phyloP scores from a whole-genome alignment of 2,329 filamentous ascomycete genomes.

The Ophiosphaerella herpotricha region DNA sequence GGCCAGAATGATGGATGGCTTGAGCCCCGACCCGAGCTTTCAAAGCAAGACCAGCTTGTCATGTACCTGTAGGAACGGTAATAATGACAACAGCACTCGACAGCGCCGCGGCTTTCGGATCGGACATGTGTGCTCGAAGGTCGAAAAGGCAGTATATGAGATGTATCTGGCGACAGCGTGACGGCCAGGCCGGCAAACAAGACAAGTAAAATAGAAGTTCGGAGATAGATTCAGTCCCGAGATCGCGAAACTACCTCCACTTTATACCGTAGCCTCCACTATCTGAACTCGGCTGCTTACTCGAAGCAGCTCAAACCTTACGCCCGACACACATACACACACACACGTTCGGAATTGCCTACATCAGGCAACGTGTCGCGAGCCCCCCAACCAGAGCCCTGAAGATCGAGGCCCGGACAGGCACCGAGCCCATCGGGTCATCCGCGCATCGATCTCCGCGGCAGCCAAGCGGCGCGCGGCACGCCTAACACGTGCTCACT shows the following conservation, averaged over 20 bases:
- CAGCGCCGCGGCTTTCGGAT: conserved; percentile 21
- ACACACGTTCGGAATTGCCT: conserved; percentile 4
- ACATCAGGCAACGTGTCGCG: conserved; percentile 17
- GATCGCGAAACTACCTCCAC: too few species aligned
- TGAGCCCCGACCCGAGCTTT: too few species aligned
- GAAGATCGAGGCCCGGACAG: background rate
- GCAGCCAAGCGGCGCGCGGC: background rate
- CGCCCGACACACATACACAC: conserved; percentile 2
- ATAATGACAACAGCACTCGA: conserved; percentile 24
- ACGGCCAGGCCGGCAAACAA: background rate
- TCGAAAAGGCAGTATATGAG: background rate
- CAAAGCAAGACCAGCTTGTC: background rate
- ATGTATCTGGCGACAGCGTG: background rate
- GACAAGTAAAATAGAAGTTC: background rate
- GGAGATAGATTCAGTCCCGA: background rate
- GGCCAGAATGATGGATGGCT: too few species aligned
- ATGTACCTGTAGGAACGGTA: conserved; percentile 16
- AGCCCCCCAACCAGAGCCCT: background rate
- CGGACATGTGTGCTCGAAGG: conserved; percentile 6
- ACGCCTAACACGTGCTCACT: background rate
- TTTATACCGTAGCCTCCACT: too few species aligned
- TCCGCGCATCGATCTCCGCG: background rate
- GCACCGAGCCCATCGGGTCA: conserved; percentile 6
- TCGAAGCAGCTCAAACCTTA: background rate
- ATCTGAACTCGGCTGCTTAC: background rate